Evolutionary conservation across 2,329 filamentous ascomycete species (phyloP), one percentile per base, ranked within the genome.

Genomic region (Trichoderma sp.): DNA sequence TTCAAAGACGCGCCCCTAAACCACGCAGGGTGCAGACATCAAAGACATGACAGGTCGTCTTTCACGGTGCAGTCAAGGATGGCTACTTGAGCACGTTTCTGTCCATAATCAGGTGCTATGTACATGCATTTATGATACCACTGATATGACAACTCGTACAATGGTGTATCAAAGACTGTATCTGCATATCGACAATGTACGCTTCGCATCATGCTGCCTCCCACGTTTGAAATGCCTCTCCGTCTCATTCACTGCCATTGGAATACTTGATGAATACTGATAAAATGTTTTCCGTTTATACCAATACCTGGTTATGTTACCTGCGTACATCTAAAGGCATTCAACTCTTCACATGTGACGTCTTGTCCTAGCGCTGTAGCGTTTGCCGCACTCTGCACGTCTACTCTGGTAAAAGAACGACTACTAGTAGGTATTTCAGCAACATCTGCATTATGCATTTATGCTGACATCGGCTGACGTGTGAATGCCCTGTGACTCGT

Each of bases 31-130:
- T 66, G 39, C 37, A 39, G 34, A 32, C 37, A 59, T 39, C 39
- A 43, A 54, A 21, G 39, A 49, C 52, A 6, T 66, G 63, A 66
- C 63, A 66, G 63, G 54, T 66, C 63, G 63, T 51, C 63, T 66
- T 58, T 59, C n/a, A 59, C 16, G 28, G n/a, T 21, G 54, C 21
- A 55, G 39, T 26, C 63, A 66, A 21, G 54, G 7, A n/a, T n/a
- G n/a, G 11, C 49, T 58, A 21, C 28, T 28, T n/a, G 46, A 58
- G 37, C 52, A 46, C 52, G 18, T 56, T 14, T 54, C 32, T 30
- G 4, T 58, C 18, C 52, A 32, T 34, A 39, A 34, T 58, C 37
- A 39, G n/a, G 52, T n/a, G n/a, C n/a, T n/a, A n/a, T n/a, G n/a
- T n/a, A n/a, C n/a, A n/a, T n/a, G n/a, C n/a, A n/a, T n/a, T n/a